Evolutionary conservation across 371 early-diverging fungal species (phyloP).

Genomic region (Rhizopus delemar): DNA sequence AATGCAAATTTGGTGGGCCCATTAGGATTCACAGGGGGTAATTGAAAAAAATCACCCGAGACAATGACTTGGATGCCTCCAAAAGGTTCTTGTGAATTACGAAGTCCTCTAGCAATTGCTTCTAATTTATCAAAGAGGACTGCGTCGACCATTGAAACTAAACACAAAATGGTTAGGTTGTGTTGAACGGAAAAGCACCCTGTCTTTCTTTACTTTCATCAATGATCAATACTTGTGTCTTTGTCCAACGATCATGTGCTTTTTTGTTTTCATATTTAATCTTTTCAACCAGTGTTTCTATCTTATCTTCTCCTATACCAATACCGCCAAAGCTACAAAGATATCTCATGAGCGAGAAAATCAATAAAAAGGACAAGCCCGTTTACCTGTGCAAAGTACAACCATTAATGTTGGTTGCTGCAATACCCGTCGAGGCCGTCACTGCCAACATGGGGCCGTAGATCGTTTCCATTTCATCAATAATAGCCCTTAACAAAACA

Average conservation of each 20-base stretch:
- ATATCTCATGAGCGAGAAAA: background rate
- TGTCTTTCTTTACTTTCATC: constrained; percentile 72
- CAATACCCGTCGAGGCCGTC: constrained; percentile 90
- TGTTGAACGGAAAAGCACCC: background rate
- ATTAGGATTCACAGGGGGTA: constrained; percentile 80
- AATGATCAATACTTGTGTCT: constrained; percentile 73
- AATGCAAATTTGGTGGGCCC: constrained; percentile 66
- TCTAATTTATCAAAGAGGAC: constrained; percentile 86
- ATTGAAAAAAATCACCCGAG: constrained; percentile 92
- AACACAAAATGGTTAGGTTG: background rate
- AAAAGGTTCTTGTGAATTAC: constrained; percentile 65
- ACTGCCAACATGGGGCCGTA: constrained; percentile 60
- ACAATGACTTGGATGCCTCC: constrained; percentile 91
- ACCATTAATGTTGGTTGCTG: constrained; percentile 86
- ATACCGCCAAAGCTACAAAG: constrained; percentile 71
- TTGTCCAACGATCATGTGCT: constrained; percentile 64
- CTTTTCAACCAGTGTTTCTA: constrained; percentile 47
- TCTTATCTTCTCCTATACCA: constrained; percentile 66
- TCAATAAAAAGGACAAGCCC: background rate
- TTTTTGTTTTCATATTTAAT: constrained; percentile 33
- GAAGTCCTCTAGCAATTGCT: constrained; percentile 59
- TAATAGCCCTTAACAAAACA: constrained; percentile 67
- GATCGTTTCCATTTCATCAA: constrained; percentile 48
- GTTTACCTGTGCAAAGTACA: constrained; percentile 70
- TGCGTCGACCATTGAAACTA: constrained; percentile 91